Evolutionary conservation across 306 rosid genomes (phyloP), one percentile per base, ranked within the genome.

Genomic region (Fragaria vesca): DNA sequence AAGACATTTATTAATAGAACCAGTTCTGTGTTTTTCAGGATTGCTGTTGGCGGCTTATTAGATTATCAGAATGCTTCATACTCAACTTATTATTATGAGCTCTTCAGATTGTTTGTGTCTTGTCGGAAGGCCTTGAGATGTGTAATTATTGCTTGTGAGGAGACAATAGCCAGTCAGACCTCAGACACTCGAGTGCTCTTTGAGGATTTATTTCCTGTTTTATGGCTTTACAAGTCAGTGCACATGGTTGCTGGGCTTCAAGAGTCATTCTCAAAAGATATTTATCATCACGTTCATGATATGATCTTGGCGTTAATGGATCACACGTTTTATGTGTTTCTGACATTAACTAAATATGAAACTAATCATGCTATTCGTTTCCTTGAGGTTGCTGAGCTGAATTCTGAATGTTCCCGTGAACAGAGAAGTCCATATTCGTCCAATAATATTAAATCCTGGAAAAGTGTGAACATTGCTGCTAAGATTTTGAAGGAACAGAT

Each of bases 191-290:
- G 66, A n/a, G 72, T 86, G 69, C 79, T 87, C 74, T 89, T 80
- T 75, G 90, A 80, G 69, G 80, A 83, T 69, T 79, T 86, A 15
- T 83, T 79, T 80, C 91, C 95, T 75, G 75, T 81, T 84, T 57
- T 84, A 51, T 92, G 98, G 97, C 85, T 95, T 78, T 80, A 84
- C 69, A 92, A 92, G 88, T 95, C 98, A 45, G 78, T 88, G 65
- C 78, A 90, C 76, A 71, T 75, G 67, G 85, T 83, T 61, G 81
- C 77, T 80, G 89, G 89, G 77, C 79, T 87, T 81, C 86, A 81
- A 82, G 90, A 75, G 73, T 76, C 81, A 63, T 81, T 82, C 74
- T 54, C 88, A 48, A 84, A 81, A 67, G 83, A 86, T 78, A 79
- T 73, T 71, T 57, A 16, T 68, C n/a, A 18, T 71, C 76, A 79